Conservation (phyloP, 1,284 basidiomycete species). For the Ceratobasidium sp. region DNA sequence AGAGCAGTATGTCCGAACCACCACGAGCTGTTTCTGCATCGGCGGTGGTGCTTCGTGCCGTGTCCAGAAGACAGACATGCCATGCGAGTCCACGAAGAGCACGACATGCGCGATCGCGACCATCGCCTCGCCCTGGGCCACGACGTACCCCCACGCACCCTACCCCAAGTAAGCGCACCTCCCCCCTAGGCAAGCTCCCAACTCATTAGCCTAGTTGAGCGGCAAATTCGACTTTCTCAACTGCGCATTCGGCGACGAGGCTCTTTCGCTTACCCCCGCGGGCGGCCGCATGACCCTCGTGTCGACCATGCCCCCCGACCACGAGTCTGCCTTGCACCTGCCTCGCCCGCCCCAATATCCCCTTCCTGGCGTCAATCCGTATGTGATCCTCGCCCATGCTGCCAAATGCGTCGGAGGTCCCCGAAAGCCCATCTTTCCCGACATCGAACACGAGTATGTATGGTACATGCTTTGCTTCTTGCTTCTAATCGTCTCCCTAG, state of each 20-base stretch:
- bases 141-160: slow-evolving; percentile 14
- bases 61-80: slow-evolving; percentile 27
- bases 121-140: slow-evolving; percentile 20
- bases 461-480: background rate
- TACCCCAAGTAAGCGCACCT: slow-evolving; percentile 9
- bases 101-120: slow-evolving; percentile 31
- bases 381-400: slow-evolving; percentile 34
- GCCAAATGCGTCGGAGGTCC: slow-evolving; percentile 36
- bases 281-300: slow-evolving; percentile 38
- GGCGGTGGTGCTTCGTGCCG: slow-evolving; percentile 36
- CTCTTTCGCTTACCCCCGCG: slow-evolving; percentile 32
- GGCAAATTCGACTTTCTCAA: slow-evolving; percentile 37
- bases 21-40: slow-evolving; percentile 36
- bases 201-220: slow-evolving; percentile 26
- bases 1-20: slow-evolving; percentile 36
- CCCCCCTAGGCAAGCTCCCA: background rate
- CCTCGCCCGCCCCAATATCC: slow-evolving; percentile 35
- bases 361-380: slow-evolving; percentile 34
- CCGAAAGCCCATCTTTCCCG: slow-evolving; percentile 35
- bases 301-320: slow-evolving; percentile 38
- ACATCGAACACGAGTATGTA: slow-evolving; percentile 32
- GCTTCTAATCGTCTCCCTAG: slow-evolving; percentile 12
- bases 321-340: slow-evolving; percentile 23
- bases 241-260: slow-evolving; percentile 35
- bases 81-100: slow-evolving; percentile 32